These are phyloP conservation scores for Xerophyta viscosa DNA, from an alignment of 106 monocot species.

Conservation along the genomic window DNA sequence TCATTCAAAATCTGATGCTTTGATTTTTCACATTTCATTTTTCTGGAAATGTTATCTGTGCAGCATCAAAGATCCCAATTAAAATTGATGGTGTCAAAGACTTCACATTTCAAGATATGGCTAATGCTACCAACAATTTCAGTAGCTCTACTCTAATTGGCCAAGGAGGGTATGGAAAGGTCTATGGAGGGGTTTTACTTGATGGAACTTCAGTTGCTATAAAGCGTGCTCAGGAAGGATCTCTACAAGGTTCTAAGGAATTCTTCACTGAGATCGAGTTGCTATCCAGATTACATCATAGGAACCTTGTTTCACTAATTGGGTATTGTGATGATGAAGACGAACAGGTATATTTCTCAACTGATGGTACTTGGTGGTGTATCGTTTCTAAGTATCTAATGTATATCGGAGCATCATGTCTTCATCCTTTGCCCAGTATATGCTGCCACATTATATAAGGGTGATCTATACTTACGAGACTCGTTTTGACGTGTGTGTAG, in stretches of 20 bases:
- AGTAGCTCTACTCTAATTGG: slow-evolving; percentile 52
- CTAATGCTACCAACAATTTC: slow-evolving; percentile 58
- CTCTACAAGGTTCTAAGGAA: slow-evolving; percentile 93
- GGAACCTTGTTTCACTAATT: slow-evolving; percentile 85
- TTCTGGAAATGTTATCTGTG: too few relatives aligned
- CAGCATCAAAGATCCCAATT: slow-evolving; percentile 63
- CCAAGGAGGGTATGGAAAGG: slow-evolving; percentile 97
- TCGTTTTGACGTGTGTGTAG: too few relatives aligned
- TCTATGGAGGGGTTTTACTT: slow-evolving; percentile 77
- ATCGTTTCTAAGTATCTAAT: too few relatives aligned
- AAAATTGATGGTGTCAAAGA: slow-evolving; percentile 84
- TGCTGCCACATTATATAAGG: too few relatives aligned
- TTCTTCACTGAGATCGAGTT: slow-evolving; percentile 93
- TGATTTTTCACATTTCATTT: too few relatives aligned
- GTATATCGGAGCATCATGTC: too few relatives aligned
- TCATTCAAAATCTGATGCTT: too few relatives aligned
- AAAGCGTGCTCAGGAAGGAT: slow-evolving; percentile 83
- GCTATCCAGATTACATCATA: slow-evolving; percentile 85
- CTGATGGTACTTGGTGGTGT: background rate
- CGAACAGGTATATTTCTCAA: slow-evolving; percentile 55
- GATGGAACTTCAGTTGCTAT: slow-evolving; percentile 85
- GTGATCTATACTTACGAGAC: too few relatives aligned
- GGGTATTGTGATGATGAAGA: slow-evolving; percentile 94
- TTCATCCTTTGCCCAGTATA: too few relatives aligned
- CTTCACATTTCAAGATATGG: slow-evolving; percentile 74